Evolutionary conservation across 352 stramenopile species (phyloP).

Genomic region (Phytophthora tubulina): DNA sequence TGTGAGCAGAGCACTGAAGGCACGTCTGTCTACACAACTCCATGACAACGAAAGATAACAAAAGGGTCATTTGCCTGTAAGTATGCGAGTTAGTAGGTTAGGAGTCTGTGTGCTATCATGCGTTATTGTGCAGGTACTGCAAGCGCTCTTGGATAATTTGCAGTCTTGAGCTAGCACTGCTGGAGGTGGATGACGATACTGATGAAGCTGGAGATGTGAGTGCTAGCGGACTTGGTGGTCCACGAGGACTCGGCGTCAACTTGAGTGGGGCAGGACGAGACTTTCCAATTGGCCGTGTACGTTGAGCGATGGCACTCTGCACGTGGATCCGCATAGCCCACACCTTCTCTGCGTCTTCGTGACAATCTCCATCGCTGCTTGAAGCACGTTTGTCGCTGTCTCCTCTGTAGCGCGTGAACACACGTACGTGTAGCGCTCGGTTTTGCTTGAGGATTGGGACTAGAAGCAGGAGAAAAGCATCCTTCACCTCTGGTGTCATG

Average conservation of each 20-base stretch:
- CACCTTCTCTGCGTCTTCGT: slow-evolving; percentile 30
- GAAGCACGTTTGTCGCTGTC: background rate
- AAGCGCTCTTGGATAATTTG: slow-evolving; percentile 75
- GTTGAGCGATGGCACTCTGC: slow-evolving; percentile 33
- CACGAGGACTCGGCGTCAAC: slow-evolving; percentile 21
- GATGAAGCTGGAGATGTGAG: slow-evolving; percentile 40
- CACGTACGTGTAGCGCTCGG: slow-evolving; percentile 52
- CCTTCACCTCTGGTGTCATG: slow-evolving; percentile 77
- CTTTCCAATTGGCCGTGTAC: background rate
- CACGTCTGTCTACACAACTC: background rate
- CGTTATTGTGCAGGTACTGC: slow-evolving; percentile 57
- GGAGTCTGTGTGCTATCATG: background rate
- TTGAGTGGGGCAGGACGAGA: slow-evolving; percentile 14
- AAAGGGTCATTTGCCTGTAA: slow-evolving; percentile 14
- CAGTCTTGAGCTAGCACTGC: slow-evolving; percentile 48
- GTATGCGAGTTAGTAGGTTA: background rate
- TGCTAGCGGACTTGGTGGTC: slow-evolving; percentile 18
- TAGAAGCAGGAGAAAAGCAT: slow-evolving; percentile 76
- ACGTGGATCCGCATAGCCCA: slow-evolving; percentile 80
- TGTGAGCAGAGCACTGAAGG: background rate
- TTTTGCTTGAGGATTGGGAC: slow-evolving; percentile 76
- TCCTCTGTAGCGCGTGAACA: slow-evolving; percentile 60
- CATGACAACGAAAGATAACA: slow-evolving; percentile 9
- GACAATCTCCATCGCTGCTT: slow-evolving; percentile 6
- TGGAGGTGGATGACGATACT: slow-evolving; percentile 40